Percentiles rank a stretch among this genome's conserved stretches.
Evolutionary conservation across 2,329 filamentous ascomycete species (phyloP).

Genomic region (Calonectria hawksworthii): DNA sequence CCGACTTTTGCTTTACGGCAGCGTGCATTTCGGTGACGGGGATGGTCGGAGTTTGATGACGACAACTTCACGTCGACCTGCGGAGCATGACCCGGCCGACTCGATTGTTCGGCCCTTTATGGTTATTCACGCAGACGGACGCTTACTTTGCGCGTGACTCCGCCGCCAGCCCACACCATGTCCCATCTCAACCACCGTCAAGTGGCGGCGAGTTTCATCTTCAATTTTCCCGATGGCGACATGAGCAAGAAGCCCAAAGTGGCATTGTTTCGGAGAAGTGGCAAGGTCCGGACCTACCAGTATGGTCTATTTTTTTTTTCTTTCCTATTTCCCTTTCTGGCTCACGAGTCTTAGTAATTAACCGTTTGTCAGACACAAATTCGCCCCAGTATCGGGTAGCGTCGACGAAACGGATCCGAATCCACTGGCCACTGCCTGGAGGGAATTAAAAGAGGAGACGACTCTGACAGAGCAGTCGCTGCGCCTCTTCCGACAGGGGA

Average conservation of each 20-base stretch:
- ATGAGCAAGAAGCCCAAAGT: constrained; percentile 59
- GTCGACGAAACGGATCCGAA: constrained; percentile 67
- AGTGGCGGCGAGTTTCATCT: constrained; percentile 66
- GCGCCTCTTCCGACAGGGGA: constrained; percentile 68
- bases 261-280: constrained; percentile 74
- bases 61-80: not conserved
- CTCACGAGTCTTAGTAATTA: not conserved
- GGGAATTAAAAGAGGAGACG: constrained; percentile 75
- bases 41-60: not conserved
- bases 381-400: constrained; percentile 73
- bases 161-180: constrained; percentile 35
- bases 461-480: constrained; percentile 62
- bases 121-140: not conserved
- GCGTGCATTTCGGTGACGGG: not conserved
- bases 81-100: constrained; percentile 10
- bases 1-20: not conserved
- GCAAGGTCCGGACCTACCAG: constrained; percentile 72
- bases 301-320: constrained; percentile 51
- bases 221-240: constrained; percentile 58
- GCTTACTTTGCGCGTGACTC: constrained; percentile 9
- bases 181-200: constrained; percentile 47
- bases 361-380: constrained; percentile 61
- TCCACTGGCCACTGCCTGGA: constrained; percentile 70
- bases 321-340: not conserved
- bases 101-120: not conserved